A percentile compares a stretch with the other conserved stretches of the same genome.
phyloP scores from a whole-genome alignment of 2,329 filamentous ascomycete genomes.

The Colletotrichum sp. region DNA sequence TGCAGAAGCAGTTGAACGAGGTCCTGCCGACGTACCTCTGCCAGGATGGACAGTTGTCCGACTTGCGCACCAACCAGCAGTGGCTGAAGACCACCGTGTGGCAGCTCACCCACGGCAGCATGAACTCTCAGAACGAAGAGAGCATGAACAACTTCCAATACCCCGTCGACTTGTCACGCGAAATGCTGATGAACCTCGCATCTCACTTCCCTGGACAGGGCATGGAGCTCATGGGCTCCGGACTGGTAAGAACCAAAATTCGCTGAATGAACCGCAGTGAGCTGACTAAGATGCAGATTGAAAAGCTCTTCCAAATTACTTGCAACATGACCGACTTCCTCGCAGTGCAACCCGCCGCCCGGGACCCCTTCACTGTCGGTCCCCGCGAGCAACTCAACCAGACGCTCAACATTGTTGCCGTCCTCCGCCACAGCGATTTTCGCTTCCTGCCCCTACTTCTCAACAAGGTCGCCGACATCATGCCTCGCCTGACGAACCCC shows the following conservation, averaged over 20 bases:
- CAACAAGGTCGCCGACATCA: slow-evolving; percentile 74
- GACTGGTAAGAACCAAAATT: slow-evolving; percentile 57
- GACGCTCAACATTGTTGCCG: slow-evolving; percentile 69
- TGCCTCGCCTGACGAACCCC: slow-evolving; percentile 67
- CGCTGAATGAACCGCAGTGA: background rate
- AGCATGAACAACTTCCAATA: slow-evolving; percentile 64
- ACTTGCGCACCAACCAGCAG: slow-evolving; percentile 64
- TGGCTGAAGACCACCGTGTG: slow-evolving; percentile 70
- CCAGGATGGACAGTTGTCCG: slow-evolving; percentile 58
- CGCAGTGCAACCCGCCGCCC: slow-evolving; percentile 63
- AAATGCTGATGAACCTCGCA: slow-evolving; percentile 69
- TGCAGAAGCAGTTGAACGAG: slow-evolving; percentile 69
- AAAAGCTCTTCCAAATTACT: slow-evolving; percentile 81
- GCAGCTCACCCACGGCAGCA: slow-evolving; percentile 64
- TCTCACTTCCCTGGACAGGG: slow-evolving; percentile 74
- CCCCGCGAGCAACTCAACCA: slow-evolving; percentile 78
- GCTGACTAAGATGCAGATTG: slow-evolving; percentile 55
- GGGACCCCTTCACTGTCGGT: slow-evolving; percentile 67
- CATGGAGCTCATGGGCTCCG: slow-evolving; percentile 77
- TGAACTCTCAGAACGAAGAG: slow-evolving; percentile 52
- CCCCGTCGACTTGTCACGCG: slow-evolving; percentile 65
- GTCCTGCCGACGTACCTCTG: slow-evolving; percentile 57
- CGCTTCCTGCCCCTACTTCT: slow-evolving; percentile 80
- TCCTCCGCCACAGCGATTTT: slow-evolving; percentile 76
- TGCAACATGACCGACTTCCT: slow-evolving; percentile 77